These are phyloP conservation scores for Heterobasidion irregulare DNA, from an alignment of 1,284 basidiomycete species.

Conservation along the genomic window DNA sequence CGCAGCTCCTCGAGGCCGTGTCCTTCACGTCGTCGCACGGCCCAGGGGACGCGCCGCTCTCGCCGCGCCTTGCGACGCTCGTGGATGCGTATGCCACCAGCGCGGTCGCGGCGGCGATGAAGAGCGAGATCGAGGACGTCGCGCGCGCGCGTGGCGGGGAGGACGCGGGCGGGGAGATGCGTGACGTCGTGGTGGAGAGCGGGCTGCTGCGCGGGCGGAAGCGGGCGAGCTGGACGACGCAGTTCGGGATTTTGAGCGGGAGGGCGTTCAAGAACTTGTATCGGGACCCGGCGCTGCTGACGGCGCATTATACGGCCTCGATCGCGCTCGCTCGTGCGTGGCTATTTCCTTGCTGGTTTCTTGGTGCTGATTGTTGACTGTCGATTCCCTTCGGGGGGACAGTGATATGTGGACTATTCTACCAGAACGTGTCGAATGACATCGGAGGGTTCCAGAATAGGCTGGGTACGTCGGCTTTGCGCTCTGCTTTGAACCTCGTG, in stretches of 20 bases:
- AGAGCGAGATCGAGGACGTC: slow-evolving; percentile 54
- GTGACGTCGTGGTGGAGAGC: slow-evolving; percentile 60
- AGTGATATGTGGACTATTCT: slow-evolving; percentile 82
- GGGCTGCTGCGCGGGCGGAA: slow-evolving; percentile 69
- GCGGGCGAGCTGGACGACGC: slow-evolving; percentile 80
- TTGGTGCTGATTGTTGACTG: neutral
- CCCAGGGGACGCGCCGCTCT: slow-evolving; percentile 31
- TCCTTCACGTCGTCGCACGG: slow-evolving; percentile 29
- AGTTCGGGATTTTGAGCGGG: slow-evolving; percentile 90
- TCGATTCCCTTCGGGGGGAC: slow-evolving; percentile 1
- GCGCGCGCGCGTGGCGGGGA: slow-evolving; percentile 15
- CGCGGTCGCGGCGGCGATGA: slow-evolving; percentile 55
- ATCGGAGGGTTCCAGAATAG: slow-evolving; percentile 93
- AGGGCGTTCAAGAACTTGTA: slow-evolving; percentile 98
- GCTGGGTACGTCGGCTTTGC: slow-evolving; percentile 39
- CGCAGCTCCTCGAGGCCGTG: slow-evolving; percentile 67
- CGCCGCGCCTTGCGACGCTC: slow-evolving; percentile 67
- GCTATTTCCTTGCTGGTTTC: neutral
- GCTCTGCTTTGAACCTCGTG: neutral
- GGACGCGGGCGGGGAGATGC: slow-evolving; percentile 32
- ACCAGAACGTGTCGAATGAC: slow-evolving; percentile 78
- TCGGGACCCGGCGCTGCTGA: slow-evolving; percentile 86
- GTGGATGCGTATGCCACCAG: slow-evolving; percentile 69
- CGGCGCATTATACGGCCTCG: slow-evolving; percentile 84
- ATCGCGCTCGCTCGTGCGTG: slow-evolving; percentile 74